A percentile compares a stretch with the other conserved stretches of the same genome.
Conservation (phyloP, 345 rosid genomes). For the Euclidium syriacum region DNA sequence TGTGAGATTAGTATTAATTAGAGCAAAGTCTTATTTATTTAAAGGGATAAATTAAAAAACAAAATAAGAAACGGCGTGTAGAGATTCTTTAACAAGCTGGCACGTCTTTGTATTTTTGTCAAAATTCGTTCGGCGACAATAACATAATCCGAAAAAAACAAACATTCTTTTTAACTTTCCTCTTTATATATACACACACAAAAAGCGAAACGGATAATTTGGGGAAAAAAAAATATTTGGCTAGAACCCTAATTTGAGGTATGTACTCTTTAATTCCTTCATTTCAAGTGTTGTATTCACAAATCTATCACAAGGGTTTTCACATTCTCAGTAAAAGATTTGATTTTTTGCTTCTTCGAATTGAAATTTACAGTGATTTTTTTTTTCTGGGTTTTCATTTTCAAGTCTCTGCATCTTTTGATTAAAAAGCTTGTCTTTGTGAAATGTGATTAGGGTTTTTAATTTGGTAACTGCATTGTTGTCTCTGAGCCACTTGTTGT, state of each 20-base stretch:
- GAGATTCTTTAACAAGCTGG: neutral
- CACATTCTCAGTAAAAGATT: neutral
- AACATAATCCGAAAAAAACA: too few species aligned
- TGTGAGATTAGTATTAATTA: too few species aligned
- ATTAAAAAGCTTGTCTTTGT: neutral
- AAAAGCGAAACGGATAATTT: too few species aligned
- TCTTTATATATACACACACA: too few species aligned
- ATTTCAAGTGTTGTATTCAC: too few species aligned
- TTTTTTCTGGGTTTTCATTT: neutral
- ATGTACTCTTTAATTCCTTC: too few species aligned
- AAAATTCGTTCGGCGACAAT: too few species aligned
- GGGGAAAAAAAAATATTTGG: neutral
- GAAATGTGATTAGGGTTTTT: neutral
- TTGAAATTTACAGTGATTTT: neutral
- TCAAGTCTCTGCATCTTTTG: neutral
- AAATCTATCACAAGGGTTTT: slow-evolving; percentile 7
- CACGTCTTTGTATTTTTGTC: neutral
- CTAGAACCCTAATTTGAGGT: slow-evolving; percentile 30
- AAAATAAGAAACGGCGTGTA: too few species aligned
- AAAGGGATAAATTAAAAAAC: too few species aligned
- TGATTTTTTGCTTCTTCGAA: slow-evolving; percentile 1
- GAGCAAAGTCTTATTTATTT: too few species aligned
- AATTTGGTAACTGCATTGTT: slow-evolving; percentile 3
- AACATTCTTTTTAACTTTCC: too few species aligned
- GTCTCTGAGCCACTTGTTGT: neutral